Base-by-base conservation (phyloP, 2,329 filamentous ascomycete genomes). In the Elsinoe necatrix region DNA sequence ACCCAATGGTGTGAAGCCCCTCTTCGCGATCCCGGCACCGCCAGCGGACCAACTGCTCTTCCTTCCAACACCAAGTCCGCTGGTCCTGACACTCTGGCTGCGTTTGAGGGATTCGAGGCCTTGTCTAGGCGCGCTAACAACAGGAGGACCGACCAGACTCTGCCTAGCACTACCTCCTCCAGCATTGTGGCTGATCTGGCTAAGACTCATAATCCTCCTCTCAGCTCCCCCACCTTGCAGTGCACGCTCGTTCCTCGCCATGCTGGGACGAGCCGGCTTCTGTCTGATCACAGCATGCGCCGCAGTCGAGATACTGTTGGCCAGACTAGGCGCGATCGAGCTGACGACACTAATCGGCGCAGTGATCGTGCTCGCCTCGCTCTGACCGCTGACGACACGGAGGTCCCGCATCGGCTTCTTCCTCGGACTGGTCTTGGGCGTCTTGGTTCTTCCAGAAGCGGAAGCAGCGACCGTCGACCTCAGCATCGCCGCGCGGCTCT, bases 401-500 rank as follows among this genome's bases (percentile, higher is more conserved):
- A 71, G 65, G 59, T 71, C 67, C 16, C 67, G 67, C 31, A 67
- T 65, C 43, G 73, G 72, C 62, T 76, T 75, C 62, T 69, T 67
- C 57, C 65, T 65, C 8, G 66, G 68, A 37, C 54, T 56, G 69
- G 73, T 31, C 66, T 68, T 66, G 55, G 80, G 74, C 6, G 65
- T 66, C 73, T 88, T 85, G 62, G 83, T 77, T 31, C 20, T 52
- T 9, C 25, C 29, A 9, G 48, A 3, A 1, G 45, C 21, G 2
- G 31, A n/a, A 25, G 48, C 48, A 25, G 48, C 48, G 34, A 52
- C 48, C 6, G 25, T 37, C 14, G 48, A 35, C n/a, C 48, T 35
- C 75, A 93, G 87, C 58, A 97, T 80, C n/a, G 96, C 78, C 23
- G 92, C 84, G 5, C 92, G 86, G 18, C 92, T 96, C 69, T 97